Percentiles rank a stretch among this genome's conserved stretches.
phyloP scores from a whole-genome alignment of 2,329 filamentous ascomycete species.

The Fusarium praegraminearum region DNA sequence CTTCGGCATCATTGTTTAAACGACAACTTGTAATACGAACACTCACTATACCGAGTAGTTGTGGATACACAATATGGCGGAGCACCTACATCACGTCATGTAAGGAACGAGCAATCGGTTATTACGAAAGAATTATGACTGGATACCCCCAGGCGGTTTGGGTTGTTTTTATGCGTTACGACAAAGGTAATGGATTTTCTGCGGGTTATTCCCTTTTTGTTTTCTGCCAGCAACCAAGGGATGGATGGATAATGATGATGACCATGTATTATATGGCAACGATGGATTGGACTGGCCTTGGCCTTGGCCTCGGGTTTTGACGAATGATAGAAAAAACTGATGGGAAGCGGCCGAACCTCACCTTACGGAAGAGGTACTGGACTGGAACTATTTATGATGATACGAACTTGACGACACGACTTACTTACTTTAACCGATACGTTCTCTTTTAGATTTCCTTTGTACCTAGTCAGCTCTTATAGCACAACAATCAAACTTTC shows the following conservation, averaged over 20 bases:
- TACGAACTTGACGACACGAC: constrained; percentile 51
- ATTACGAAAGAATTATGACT: constrained; percentile 38
- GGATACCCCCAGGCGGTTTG: constrained; percentile 37
- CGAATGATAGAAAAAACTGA: constrained; percentile 47
- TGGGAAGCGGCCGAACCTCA: constrained; percentile 33
- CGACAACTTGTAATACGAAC: constrained; percentile 44
- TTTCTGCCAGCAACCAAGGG: constrained; percentile 31
- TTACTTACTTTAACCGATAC: constrained; percentile 27
- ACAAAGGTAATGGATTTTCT: constrained; percentile 14
- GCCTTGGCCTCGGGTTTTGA: constrained; percentile 33
- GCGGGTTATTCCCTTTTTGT: constrained; percentile 17
- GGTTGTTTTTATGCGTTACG: constrained; percentile 26
- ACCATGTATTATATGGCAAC: constrained; percentile 45
- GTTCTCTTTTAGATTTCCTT: constrained; percentile 19
- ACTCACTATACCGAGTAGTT: constrained; percentile 35
- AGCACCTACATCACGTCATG: constrained; percentile 30
- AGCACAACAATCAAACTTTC: constrained; percentile 24
- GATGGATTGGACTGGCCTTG: constrained; percentile 24
- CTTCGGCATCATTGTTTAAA: constrained; percentile 36
- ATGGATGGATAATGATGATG: constrained; percentile 31
- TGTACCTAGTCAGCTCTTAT: constrained; percentile 24
- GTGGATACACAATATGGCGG: constrained; percentile 39
- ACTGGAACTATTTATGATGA: constrained; percentile 44
- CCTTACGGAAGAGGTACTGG: constrained; percentile 33
- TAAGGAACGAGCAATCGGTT: constrained; percentile 30